Conservation (phyloP, 164 flowering plant genomes). For the Macadamia integrifolia region DNA sequence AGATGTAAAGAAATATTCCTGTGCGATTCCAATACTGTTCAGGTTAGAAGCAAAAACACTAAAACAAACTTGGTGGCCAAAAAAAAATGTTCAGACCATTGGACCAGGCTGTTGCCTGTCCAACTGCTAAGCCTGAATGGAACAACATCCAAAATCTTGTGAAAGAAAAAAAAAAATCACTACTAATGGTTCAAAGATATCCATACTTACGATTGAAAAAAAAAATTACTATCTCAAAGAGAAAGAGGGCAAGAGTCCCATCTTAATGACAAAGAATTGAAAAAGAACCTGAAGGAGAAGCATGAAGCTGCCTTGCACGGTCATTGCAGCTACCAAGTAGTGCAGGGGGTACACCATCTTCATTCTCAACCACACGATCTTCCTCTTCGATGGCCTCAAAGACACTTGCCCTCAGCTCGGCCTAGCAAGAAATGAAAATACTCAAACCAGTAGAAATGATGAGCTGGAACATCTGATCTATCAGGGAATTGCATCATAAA, state of each 20-base stretch:
- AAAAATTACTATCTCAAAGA: too few species aligned
- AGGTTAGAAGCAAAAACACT: too few species aligned
- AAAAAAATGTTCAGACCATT: too few species aligned
- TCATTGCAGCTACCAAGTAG: conserved; percentile 97
- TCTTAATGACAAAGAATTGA: background rate
- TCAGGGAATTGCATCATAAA: background rate
- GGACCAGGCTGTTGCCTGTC: too few species aligned
- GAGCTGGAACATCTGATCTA: background rate
- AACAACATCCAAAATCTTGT: too few species aligned
- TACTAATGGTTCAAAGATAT: too few species aligned
- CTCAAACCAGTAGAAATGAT: background rate
- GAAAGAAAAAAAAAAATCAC: too few species aligned
- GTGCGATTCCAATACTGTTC: too few species aligned
- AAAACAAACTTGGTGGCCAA: too few species aligned
- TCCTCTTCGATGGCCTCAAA: conserved; percentile 99
- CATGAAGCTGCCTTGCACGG: conserved; percentile 92
- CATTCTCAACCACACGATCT: conserved; percentile 71
- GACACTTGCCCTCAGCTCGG: conserved; percentile 96
- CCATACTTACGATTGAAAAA: too few species aligned
- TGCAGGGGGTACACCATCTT: conserved; percentile 83
- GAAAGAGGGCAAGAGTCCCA: background rate
- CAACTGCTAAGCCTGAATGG: too few species aligned
- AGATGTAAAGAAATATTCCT: too few species aligned
- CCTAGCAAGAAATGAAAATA: conserved; percentile 34
- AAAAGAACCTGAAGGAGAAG: conserved; percentile 84